Evolutionary conservation across 192 early-diverging fungal genomes (phyloP).

Genomic region (Helicostylum pulchrum): DNA sequence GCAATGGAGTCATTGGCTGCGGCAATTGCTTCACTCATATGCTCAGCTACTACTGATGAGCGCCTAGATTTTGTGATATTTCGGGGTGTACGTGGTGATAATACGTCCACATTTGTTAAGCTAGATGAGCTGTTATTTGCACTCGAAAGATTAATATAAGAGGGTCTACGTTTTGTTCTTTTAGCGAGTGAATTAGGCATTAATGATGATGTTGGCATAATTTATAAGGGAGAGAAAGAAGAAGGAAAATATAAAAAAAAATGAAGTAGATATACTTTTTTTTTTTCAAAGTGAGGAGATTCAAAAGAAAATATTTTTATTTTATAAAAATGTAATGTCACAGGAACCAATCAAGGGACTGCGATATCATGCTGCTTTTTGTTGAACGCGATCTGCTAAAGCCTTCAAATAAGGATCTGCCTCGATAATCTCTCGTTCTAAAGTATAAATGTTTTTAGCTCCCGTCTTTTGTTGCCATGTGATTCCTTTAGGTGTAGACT

Average conservation of each 20-base stretch:
- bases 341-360: too few relatives aligned
- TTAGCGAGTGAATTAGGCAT: slow-evolving; percentile 1
- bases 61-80: slow-evolving; percentile 33
- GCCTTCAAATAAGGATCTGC: slow-evolving; percentile 30
- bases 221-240: neutral
- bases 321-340: too few relatives aligned
- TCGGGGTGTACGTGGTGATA: slow-evolving; percentile 37
- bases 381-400: slow-evolving; percentile 18
- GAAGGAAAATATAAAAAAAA: slow-evolving; percentile 7
- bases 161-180: slow-evolving; percentile 29
- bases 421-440: slow-evolving; percentile 26
- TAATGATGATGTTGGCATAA: neutral
- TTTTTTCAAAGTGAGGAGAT: too few relatives aligned
- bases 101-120: neutral
- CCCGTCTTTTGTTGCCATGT: slow-evolving; percentile 18
- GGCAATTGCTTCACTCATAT: slow-evolving; percentile 14
- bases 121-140: slow-evolving; percentile 7
- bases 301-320: too few relatives aligned
- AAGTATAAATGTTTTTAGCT: slow-evolving; percentile 15
- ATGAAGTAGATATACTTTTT: neutral
- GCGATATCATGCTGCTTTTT: slow-evolving; percentile 2
- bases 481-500: slow-evolving; percentile 17
- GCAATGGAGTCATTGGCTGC: neutral
- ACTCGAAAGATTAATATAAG: slow-evolving; percentile 27
- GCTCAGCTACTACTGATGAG: slow-evolving; percentile 24